Base-by-base conservation (phyloP, 2,329 filamentous ascomycete genomes). In the Colletotrichum tofieldiae region DNA sequence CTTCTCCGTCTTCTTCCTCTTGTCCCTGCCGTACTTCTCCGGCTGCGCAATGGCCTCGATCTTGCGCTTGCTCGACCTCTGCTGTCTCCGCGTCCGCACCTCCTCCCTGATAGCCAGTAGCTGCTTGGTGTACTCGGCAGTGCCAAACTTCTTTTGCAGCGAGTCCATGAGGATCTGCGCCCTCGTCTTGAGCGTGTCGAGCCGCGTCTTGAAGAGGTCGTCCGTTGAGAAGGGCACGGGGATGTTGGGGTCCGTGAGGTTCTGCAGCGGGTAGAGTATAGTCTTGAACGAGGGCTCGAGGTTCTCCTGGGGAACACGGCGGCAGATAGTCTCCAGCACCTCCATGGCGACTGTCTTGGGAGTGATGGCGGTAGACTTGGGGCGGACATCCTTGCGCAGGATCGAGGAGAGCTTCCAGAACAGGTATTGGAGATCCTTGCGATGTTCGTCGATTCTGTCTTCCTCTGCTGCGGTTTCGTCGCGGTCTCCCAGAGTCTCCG, bases 61-160 rank as follows among this genome's bases (percentile, higher is more conserved):
- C 83, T 94, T 94, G 78, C 96, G 90, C 89, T 99, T 99, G 75
- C 88, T 90, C 65, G 93, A 90, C 75, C 97, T 86, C 77, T 91
- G 90, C 79, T 94, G 90, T 75, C 96, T 87, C 77, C 92, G 90
- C 75, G 88, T 87, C 78, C 89, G 90, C n/a, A 96, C 91, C 20
- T 87, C 89, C 64, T 93, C 91, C 72, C 94, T 90, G 8, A 97
- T 94, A 51, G 88, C 88, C 49, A 93, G 82, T 78, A 98, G 86
- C 56, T 92, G 88, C 66, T 88, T 86, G n/a, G 95, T 91, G 83
- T 95, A 99, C 73, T 90, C 90, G 1, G 91, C 89, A 2, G 93
- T 94, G 51, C 96, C 96, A 63, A 98, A 86, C 79, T 93, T 95
- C 84, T 92, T 93, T 84, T 98, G 95, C 71, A 99, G 80, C n/a